Percentiles rank a stretch among this genome's conserved stretches.
Evolutionary conservation across 148 eudicot genomes (phyloP).

Genomic region (Heliamphora exappendiculata): DNA sequence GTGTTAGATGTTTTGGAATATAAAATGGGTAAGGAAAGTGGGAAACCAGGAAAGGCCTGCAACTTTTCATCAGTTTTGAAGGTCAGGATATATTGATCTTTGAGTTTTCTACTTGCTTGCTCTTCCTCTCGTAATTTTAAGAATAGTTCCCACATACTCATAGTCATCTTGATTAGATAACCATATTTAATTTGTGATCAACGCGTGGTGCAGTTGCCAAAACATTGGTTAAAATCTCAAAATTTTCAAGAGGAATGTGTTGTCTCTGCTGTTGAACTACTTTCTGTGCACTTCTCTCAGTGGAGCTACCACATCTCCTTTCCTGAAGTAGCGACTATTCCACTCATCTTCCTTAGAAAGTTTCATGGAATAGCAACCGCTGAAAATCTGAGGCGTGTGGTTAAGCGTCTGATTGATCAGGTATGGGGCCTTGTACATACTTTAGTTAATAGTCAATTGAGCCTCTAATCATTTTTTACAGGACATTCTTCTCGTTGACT

Average conservation of each 20-base stretch:
- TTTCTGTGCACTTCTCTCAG: slow-evolving; percentile 62
- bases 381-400: slow-evolving; percentile 54
- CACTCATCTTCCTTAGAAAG: slow-evolving; percentile 60
- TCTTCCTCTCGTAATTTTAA: not conserved
- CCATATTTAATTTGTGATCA: not conserved
- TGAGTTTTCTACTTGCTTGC: not conserved
- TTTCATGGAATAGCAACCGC: slow-evolving; percentile 42
- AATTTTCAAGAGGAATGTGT: slow-evolving; percentile 74
- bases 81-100: slow-evolving; percentile 34
- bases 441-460: not conserved
- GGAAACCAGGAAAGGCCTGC: slow-evolving; percentile 36
- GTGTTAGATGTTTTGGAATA: slow-evolving; percentile 69
- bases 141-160: not conserved
- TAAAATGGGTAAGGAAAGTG: slow-evolving; percentile 53
- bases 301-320: slow-evolving; percentile 91
- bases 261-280: slow-evolving; percentile 52
- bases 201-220: slow-evolving; percentile 60
- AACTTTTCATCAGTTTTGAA: slow-evolving; percentile 49
- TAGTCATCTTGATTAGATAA: not conserved
- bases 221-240: slow-evolving; percentile 60
- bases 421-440: slow-evolving; percentile 25
- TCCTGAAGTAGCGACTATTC: slow-evolving; percentile 82
- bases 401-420: slow-evolving; percentile 89
- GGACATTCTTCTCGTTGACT: too few species aligned
- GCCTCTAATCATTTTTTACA: too few species aligned